Base-by-base conservation (phyloP, 1,284 basidiomycete genomes). In the Sanghuangporus baumii region DNA sequence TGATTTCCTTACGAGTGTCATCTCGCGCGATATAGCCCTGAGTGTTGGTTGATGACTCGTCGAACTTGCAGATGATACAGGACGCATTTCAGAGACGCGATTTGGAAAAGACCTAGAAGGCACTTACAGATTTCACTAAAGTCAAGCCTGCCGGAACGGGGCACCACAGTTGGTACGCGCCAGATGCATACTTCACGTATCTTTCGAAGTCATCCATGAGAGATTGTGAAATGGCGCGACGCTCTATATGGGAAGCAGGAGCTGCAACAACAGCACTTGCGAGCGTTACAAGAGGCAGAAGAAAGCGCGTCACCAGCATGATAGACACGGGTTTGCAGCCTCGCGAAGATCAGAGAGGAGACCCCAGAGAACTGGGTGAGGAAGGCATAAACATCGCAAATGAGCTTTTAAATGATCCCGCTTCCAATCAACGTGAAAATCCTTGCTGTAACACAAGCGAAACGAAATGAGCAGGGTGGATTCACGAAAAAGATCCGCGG, bases 181-280 rank as follows among this genome's bases (percentile, higher is more conserved):
- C 64, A 12, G 62, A 64, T 16, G 66, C 65, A 26, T 65, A 67
- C 38, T 67, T 64, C 54, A 64, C 57, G 43, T 66, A 67, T 59
- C 61, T 55, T 18, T 61, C 37, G 7, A 66, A 52, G 16, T 66
- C 60, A 23, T 64, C 50, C 34, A 66, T 57, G 37, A 65, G 51
- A 9, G 60, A 50, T 36, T 65, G 64, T 0, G 64, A 62, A 40
- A 65, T 60, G 23, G 47, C 46, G 14, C 64, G 64, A 26, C 47
- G 56, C 56, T 61, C 60, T 12, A 62, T 31, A 20, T 50, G 46
- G 14, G 52, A 26, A 20, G 37, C 31, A 59, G 48, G 48, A 20
- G 18, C n/a, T 23, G 55, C 63, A 47, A 57, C n/a, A 5, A 43
- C 38, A 11, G 43, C 16, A 23, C 36, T 38, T 57, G 63, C 55